Evolutionary conservation across 208 protist genomes (phyloP).

Genomic region (Angomonas deanei): DNA sequence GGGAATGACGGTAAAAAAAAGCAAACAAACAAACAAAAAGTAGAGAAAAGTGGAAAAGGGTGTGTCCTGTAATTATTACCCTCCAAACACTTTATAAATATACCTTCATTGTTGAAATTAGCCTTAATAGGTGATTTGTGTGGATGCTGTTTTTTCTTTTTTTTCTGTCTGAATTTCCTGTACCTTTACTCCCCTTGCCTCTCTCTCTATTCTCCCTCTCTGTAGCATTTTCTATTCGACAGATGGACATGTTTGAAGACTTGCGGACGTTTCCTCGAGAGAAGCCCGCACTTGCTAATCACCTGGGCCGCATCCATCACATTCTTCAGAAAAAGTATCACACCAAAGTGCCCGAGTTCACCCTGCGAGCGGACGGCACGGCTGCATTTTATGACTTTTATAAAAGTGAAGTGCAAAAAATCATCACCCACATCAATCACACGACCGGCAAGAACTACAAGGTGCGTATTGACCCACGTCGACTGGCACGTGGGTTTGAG

Average conservation of each 20-base stretch:
- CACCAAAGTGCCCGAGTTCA: slow-evolving; percentile 61
- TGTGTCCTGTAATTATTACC: too few relatives aligned
- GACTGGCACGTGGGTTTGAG: slow-evolving; percentile 43
- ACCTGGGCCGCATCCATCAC: slow-evolving; percentile 66
- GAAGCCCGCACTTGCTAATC: slow-evolving; percentile 40
- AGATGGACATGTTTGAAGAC: slow-evolving; percentile 65
- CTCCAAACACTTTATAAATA: slow-evolving; percentile 6
- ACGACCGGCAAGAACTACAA: slow-evolving; percentile 42
- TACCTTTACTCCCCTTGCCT: slow-evolving; percentile 6
- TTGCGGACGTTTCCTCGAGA: slow-evolving; percentile 58
- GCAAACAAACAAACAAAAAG: too few relatives aligned
- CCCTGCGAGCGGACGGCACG: slow-evolving; percentile 47
- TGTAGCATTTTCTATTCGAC: slow-evolving; percentile 3
- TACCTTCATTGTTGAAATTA: neutral
- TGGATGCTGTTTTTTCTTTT: neutral
- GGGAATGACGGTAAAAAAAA: slow-evolving; percentile 2
- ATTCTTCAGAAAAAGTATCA: slow-evolving; percentile 67
- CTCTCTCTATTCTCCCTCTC: slow-evolving; percentile 3
- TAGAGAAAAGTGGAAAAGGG: too few relatives aligned
- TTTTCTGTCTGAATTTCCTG: neutral
- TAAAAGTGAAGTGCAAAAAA: slow-evolving; percentile 48
- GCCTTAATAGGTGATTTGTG: neutral
- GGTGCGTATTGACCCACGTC: slow-evolving; percentile 56
- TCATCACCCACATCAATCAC: slow-evolving; percentile 53
- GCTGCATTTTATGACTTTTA: slow-evolving; percentile 70